Evolutionary conservation across 768 basidiomycete species (phyloP), one percentile per base, ranked within the genome.

Genomic region (Macrocybe gigantea): DNA sequence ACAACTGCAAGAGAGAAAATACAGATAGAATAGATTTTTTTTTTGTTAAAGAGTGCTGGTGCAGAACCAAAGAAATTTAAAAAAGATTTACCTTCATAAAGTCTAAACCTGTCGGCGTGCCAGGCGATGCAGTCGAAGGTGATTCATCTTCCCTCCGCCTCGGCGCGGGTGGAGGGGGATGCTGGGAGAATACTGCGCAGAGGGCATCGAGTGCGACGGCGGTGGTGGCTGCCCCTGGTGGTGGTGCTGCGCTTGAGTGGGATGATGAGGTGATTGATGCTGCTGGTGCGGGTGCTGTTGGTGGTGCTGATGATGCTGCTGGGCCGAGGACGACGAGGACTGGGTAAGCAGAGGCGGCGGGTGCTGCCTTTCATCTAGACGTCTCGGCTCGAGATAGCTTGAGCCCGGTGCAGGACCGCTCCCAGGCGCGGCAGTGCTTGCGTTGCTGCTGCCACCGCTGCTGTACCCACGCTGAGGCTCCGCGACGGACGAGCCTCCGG

Each of bases 1-100:
- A 54, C 55, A 29, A 53, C 58, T 35, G 66, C 66, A 2, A 69
- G 71, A 58, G 48, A 58, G 54, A 37, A 54, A 56, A 54, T 68
- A 67, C n/a, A 61, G 55, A 31, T 63, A 53, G 32, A 58, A 47
- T 30, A 67, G 48, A 57, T 63, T 22, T 22, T 22, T 22, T 22
- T 22, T 22, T 22, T 48, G 51, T 51, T 53, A 49, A 47, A 51
- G 50, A 52, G 8, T n/a, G 41, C 14, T 15, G 14, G 22, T n/a
- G 38, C 14, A 33, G 34, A 29, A n/a, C 38, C 43, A 41, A 45
- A 51, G 43, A 43, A 42, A 51, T 41, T 36, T 44, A 42, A 46
- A 47, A 39, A 38, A 39, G 37, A 41, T 37, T 41, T 42, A 66
- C 66, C 57, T 62, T 65, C 32, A 55, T 30, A 47, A 64, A 67